Percentiles rank a stretch among this genome's conserved stretches.
These are phyloP conservation scores for Backusella sp. DNA, from an alignment of 192 early-diverging fungal species.

Conservation along the genomic window DNA sequence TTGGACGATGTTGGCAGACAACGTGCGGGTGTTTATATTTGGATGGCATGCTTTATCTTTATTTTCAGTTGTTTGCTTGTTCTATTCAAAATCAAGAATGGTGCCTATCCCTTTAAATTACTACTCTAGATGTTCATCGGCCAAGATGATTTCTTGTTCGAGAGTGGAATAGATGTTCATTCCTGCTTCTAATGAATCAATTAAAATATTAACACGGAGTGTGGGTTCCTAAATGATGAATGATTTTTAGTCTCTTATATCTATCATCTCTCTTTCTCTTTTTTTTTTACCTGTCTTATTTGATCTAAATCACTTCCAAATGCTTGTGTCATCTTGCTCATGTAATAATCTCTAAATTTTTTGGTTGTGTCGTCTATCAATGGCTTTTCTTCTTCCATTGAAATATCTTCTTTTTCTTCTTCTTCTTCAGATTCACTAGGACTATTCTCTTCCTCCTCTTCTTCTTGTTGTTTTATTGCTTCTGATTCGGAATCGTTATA, in stretches of 20 bases:
- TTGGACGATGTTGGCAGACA: conserved; percentile 55
- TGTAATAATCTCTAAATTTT: conserved; percentile 37
- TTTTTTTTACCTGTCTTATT: conserved; percentile 31
- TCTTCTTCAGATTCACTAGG: background rate
- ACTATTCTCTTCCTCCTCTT: background rate
- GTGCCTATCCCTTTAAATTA: conserved; percentile 66
- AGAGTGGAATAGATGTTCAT: conserved; percentile 36
- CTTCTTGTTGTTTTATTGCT: background rate
- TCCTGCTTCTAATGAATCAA: conserved; percentile 43
- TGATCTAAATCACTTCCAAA: conserved; percentile 41
- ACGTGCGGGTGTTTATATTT: conserved; percentile 55
- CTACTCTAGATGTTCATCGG: conserved; percentile 33
- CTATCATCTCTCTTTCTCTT: background rate
- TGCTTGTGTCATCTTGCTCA: conserved; percentile 37
- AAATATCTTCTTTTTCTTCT: background rate
- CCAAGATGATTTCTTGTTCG: conserved; percentile 34
- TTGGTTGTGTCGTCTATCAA: conserved; percentile 10
- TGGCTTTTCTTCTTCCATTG: background rate
- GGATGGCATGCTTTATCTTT: conserved; percentile 63
- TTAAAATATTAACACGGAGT: conserved; percentile 37
- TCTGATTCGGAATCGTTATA: conserved; percentile 6
- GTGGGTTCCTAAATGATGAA: conserved; percentile 15
- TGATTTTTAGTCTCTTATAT: too few species aligned
- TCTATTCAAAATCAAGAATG: conserved; percentile 71
- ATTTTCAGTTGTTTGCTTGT: conserved; percentile 62